Evolutionary conservation across 2,329 filamentous ascomycete species (phyloP), one percentile per base, ranked within the genome.

Genomic region (Paraphaeosphaeria sporulosa): DNA sequence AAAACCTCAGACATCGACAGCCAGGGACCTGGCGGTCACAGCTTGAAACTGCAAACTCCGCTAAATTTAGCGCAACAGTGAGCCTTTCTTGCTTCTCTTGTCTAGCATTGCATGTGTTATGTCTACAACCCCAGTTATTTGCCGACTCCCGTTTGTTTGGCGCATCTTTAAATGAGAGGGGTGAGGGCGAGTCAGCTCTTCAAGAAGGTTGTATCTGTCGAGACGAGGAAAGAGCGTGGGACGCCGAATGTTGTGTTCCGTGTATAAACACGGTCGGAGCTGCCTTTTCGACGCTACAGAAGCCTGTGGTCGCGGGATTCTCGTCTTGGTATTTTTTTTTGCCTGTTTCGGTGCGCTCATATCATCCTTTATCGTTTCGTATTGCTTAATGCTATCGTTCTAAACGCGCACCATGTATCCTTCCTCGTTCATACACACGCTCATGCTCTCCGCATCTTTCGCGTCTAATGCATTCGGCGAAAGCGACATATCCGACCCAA

Each of bases 391-490:
- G 13, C 40, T 54, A 44, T 27, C 19, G n/a, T 23, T 58, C 25
- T 6, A 42, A 21, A 48, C 30, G 32, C 48, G 34, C 36, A 58
- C 34, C 50, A 74, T 76, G 71, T 52, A 68, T 48, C 40, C 58
- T 25, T 61, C 60, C n/a, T 38, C 38, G 23, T 57, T 68, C 3
- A 15, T 68, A 25, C 60, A 57, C 21, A 61, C 59, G 23, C 25
- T 66, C 12, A 43, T 71, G 17, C 52, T 71, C 4, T 55, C 63
- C 38, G 30, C 62, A 27, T 21, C 62, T 17, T 32, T 67, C 48
- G 36, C 67, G 19, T 52, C 71, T 71, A 72, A 72, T 54, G 47
- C 50, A 4, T 69, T 25, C 21, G 64, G 70, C 21, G 65, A 71
- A 66, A 70, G 64, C 44, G 54, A 64, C 43, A 60, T 64, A n/a